phyloP scores from a whole-genome alignment of 345 rosid species.

The Linum trigynum region DNA sequence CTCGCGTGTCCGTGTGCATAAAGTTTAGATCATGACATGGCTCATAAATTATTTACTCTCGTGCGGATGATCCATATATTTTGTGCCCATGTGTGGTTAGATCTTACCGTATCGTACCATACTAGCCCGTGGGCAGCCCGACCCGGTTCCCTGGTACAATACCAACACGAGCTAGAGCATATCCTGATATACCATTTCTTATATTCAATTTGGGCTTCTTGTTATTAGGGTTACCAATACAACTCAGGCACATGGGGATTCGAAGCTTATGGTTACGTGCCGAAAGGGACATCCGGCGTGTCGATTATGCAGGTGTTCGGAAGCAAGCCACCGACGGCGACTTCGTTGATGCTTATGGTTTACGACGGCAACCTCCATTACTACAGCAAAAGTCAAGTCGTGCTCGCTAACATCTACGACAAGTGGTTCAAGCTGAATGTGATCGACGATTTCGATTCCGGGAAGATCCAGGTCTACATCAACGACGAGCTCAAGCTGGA shows the following conservation, averaged over 20 bases:
- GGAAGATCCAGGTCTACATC: conserved; percentile 12
- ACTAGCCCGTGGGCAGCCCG: no score
- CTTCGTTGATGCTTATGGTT: not conserved
- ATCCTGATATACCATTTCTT: no score
- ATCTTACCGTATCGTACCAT: no score
- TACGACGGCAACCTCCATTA: not conserved
- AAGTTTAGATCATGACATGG: no score
- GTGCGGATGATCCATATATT: no score
- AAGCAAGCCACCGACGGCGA: not conserved
- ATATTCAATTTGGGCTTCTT: no score
- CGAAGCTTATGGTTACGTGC: not conserved
- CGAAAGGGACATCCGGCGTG: not conserved
- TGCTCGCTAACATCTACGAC: not conserved
- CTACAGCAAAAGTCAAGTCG: not conserved
- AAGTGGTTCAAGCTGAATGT: conserved; percentile 23
- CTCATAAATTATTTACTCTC: no score
- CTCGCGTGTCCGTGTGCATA: no score
- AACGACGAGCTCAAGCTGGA: conserved; percentile 7
- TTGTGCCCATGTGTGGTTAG: no score
- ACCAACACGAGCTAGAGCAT: no score
- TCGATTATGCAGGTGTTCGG: not conserved
- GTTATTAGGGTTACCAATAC: not conserved
- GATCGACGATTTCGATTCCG: conserved; percentile 19
- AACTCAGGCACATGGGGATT: not conserved
- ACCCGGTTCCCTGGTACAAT: no score